Percentiles rank a stretch among this genome's conserved stretches.
phyloP scores from a whole-genome alignment of 257 asterid genomes.

The Solanum peruvianum region DNA sequence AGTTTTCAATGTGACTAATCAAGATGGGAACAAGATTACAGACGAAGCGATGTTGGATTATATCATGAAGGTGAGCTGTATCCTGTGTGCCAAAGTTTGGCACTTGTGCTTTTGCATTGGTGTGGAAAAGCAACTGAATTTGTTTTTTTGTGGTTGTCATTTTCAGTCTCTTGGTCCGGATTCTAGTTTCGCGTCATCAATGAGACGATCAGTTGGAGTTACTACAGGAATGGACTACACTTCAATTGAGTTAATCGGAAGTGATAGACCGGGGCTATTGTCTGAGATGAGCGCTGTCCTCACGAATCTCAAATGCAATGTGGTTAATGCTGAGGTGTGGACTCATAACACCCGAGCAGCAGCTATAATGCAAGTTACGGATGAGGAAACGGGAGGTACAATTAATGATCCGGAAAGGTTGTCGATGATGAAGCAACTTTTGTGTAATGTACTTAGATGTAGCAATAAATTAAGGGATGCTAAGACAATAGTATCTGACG shows the following conservation, averaged over 20 bases:
- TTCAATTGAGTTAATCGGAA: slow-evolving; percentile 59
- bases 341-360: slow-evolving; percentile 83
- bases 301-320: slow-evolving; percentile 62
- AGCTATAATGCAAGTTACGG: slow-evolving; percentile 67
- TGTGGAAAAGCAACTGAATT: not conserved
- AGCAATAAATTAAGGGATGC: slow-evolving; percentile 56
- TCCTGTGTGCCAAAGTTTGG: not conserved
- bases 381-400: slow-evolving; percentile 40
- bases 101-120: not conserved
- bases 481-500: slow-evolving; percentile 49
- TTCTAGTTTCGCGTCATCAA: slow-evolving; percentile 10
- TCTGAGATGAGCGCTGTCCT: slow-evolving; percentile 82
- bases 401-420: slow-evolving; percentile 40
- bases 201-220: slow-evolving; percentile 67
- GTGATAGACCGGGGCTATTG: slow-evolving; percentile 76
- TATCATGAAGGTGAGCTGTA: slow-evolving; percentile 10
- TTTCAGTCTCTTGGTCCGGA: slow-evolving; percentile 17
- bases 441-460: slow-evolving; percentile 57
- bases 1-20: slow-evolving; percentile 22
- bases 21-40: slow-evolving; percentile 12
- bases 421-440: slow-evolving; percentile 39
- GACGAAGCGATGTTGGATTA: slow-evolving; percentile 8
- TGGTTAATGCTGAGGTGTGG: slow-evolving; percentile 76
- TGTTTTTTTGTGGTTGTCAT: not conserved
- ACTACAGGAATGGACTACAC: slow-evolving; percentile 45